Evolutionary conservation across 2,329 filamentous ascomycete genomes (phyloP), one percentile per base, ranked within the genome.

Genomic region (Aspergillus amoenus): DNA sequence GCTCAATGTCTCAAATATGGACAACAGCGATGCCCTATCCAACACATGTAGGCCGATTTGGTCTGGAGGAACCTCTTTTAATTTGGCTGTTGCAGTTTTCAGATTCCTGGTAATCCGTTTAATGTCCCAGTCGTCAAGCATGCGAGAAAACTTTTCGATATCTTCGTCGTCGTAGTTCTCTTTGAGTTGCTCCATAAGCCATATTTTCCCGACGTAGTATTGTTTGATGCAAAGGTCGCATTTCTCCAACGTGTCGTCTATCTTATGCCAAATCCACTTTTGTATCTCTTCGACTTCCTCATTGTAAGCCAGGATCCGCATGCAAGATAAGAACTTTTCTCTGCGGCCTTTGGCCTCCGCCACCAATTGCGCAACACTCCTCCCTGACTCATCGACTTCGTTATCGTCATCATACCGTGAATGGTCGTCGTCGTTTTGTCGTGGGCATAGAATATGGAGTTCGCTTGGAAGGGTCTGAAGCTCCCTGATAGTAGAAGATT

Each of bases 1-100:
- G 71, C 92, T 96, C 51, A 97, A 78, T 0, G 89, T 88, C 72
- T 97, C 93, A 66, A 95, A 96, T 30, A 97, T 84, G 11, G 91
- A 88, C 57, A 94, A 84, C 50, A 95, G 83, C 6, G 90, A 85
- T 27, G 84, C 78, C 2, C 82, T 76, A 27, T 83, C 80, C 24
- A 86, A 71, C 24, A 79, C 73, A 52, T 73, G 72, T 37, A 84
- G 76, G 21, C 75, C 78, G 40, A 84, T 79, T 56, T 81, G 68
- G 43, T 81, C 75, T 3, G 79, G 77, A 2, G 83, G 78, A 7
- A 81, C 71, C 12, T 73, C 73, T 57, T 77, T 75, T 41, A 88
- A 80, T 51, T 82, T 81, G 2, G 79, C 69, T 51, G 81, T 79
- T 2, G 86, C 86, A 64, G 76, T 80, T n/a, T 76, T 70, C 27